phyloP scores from a whole-genome alignment of 345 rosid genomes.

The Linum trigynum region DNA sequence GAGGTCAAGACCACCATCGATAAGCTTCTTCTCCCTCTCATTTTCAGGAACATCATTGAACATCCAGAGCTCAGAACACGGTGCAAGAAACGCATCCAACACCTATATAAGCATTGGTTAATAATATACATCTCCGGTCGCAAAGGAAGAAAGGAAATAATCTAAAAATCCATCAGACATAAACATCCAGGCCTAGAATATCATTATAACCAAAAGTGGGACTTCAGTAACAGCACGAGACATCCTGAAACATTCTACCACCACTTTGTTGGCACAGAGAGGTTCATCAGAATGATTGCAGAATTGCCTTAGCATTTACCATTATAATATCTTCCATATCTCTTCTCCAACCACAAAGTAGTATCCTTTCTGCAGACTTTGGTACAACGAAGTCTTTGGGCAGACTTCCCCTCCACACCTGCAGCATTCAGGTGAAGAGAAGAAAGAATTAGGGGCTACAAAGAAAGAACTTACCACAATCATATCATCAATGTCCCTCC shows the following conservation, averaged over 20 bases:
- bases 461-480: conserved; percentile 62
- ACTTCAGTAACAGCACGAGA: conserved; percentile 11
- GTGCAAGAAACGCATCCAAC: conserved; percentile 61
- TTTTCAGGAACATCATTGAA: conserved; percentile 64
- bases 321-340: conserved; percentile 79
- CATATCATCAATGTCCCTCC: conserved; percentile 87
- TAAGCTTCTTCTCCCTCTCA: conserved; percentile 59
- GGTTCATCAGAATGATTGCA: conserved; percentile 17
- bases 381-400: conserved; percentile 49
- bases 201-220: conserved; percentile 11
- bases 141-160: not conserved
- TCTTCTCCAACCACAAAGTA: conserved; percentile 72
- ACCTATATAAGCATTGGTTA: conserved; percentile 32
- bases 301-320: conserved; percentile 41
- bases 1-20: conserved; percentile 61
- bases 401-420: conserved; percentile 59
- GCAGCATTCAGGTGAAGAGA: conserved; percentile 46
- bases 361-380: conserved; percentile 51
- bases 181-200: not conserved
- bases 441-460: conserved; percentile 51
- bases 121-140: not conserved
- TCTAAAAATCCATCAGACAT: not conserved
- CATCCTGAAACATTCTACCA: conserved; percentile 14
- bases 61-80: conserved; percentile 77
- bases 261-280: conserved; percentile 26